Evolutionary conservation across 129 eudicot species (phyloP).

Genomic region (Calendula officinalis): DNA sequence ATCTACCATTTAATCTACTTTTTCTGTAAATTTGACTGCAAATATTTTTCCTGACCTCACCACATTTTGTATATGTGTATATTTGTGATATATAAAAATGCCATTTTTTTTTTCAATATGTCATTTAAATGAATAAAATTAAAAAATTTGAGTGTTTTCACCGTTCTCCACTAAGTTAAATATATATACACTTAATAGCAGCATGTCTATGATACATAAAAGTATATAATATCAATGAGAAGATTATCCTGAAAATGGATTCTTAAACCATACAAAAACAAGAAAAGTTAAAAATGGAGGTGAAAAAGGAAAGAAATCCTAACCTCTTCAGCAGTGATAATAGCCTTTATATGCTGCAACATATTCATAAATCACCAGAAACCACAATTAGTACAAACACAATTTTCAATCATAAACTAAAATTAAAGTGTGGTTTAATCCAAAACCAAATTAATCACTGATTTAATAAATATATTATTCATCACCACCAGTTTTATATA

Average conservation of each 20-base stretch:
- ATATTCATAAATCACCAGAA: constrained; percentile 4
- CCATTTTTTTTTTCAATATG: too few species aligned
- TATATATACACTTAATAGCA: background rate
- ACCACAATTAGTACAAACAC: constrained; percentile 11
- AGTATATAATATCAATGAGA: background rate
- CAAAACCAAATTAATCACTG: background rate
- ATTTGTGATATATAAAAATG: too few species aligned
- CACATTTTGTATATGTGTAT: too few species aligned
- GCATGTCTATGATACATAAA: background rate
- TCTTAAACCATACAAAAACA: constrained; percentile 4
- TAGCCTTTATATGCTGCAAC: constrained; percentile 87
- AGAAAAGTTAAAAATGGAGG: background rate
- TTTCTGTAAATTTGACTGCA: too few species aligned
- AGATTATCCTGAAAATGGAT: background rate
- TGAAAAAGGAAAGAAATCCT: background rate
- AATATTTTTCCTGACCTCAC: too few species aligned
- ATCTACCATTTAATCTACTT: too few species aligned
- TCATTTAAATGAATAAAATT: too few species aligned
- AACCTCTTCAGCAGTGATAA: constrained; percentile 77
- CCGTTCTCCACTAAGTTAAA: too few species aligned
- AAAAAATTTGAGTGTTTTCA: too few species aligned
- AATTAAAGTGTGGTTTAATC: background rate
- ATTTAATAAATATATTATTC: background rate
- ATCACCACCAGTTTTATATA: background rate
- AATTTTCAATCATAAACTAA: background rate